phyloP scores from a whole-genome alignment of 179 eudicot genomes.

The Sideroxylon spinosum region DNA sequence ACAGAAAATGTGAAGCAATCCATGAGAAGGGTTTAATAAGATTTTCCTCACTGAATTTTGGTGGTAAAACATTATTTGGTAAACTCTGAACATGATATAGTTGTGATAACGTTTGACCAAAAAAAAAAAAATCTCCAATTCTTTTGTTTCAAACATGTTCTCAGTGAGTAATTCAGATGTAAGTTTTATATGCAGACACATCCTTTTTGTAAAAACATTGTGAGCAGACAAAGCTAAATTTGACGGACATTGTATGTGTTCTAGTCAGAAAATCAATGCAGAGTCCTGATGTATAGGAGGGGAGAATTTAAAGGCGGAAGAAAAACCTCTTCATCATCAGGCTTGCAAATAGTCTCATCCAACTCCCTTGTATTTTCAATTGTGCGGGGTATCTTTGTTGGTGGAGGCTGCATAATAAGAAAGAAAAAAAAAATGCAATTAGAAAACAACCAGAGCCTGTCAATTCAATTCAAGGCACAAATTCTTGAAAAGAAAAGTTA shows the following conservation, averaged over 20 bases:
- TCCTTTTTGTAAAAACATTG: no score
- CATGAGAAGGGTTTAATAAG: background rate
- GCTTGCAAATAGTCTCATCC: conserved; percentile 88
- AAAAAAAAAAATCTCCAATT: no score
- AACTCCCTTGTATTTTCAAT: conserved; percentile 86
- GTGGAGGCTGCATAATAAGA: conserved; percentile 51
- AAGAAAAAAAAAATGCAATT: background rate
- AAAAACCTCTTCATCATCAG: conserved; percentile 88
- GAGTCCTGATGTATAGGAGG: no score
- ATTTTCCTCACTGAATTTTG: background rate
- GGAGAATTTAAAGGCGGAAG: background rate
- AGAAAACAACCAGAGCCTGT: background rate
- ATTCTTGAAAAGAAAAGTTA: background rate
- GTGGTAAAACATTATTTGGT: no score
- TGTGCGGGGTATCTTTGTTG: conserved; percentile 65
- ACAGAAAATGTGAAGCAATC: background rate
- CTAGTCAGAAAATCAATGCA: no score
- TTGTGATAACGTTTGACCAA: no score
- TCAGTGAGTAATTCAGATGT: no score
- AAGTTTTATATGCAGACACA: no score
- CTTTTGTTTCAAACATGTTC: no score
- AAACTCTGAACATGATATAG: no score
- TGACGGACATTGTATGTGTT: no score
- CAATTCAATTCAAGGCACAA: background rate
- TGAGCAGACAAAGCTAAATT: no score